Base-by-base conservation (phyloP, 2,329 filamentous ascomycete species). In the Ploettnerulaceae sp. region DNA sequence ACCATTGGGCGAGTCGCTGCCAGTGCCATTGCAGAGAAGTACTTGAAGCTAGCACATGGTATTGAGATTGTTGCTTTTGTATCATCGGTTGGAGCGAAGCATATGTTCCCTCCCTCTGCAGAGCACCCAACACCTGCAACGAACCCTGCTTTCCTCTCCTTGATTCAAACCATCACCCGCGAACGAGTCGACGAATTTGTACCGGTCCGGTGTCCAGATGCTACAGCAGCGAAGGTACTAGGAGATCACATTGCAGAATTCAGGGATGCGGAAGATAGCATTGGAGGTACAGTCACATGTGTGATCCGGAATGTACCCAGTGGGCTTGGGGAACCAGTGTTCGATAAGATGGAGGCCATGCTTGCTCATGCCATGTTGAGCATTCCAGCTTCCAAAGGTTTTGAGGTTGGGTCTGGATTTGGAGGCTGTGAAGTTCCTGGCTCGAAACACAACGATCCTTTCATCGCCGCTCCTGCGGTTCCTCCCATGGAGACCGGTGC, bases 401-500 rank as follows among this genome's bases (percentile, higher is more conserved):
- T 97, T 64, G 91, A 97, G 66, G 84, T 97, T 56, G 93, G 93
- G 45, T 95, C 87, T 43, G 93, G 93, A 9, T 97, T 97, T 66
- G 82, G 76, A 40, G 91, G 93, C 48, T 86, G 85, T 61, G 85
- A 90, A 65, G 77, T 97, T 29, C 84, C 85, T 2, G 91, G 93
- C 17, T 93, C 86, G n/a, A 76, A 76, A 45, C 90, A 97, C 77
- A 97, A 97, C 66, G 91, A 97, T 67, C 74, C 86, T 45, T 95
- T 95, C 68, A 71, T 91, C 57, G 41, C 54, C 21, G 72, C 79
- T 11, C 70, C 75, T 2, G 64, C 61, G 26, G 51, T 62, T 2
- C 59, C 67, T 12, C 65, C 69, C 5, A 65, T 74, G n/a, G 67
- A 70, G 20, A 71, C 69, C 2, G 72, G 72, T 12, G 68, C 68